Base-by-base conservation (phyloP, 1,284 basidiomycete species). In the Naganishia liquefaciens region DNA sequence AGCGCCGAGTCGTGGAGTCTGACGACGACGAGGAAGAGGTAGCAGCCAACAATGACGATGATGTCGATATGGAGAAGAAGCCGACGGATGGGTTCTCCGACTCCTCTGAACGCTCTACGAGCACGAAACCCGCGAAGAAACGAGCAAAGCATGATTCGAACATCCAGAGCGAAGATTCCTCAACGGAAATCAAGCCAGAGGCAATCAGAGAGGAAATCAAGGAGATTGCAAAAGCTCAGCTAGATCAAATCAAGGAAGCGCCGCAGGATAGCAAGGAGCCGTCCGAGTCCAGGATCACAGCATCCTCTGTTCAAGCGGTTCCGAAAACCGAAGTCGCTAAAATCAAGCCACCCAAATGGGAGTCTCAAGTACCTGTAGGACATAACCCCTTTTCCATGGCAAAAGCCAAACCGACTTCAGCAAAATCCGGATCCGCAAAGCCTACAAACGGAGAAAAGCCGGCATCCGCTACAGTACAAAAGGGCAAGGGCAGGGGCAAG, bases 1-100 rank as follows among this genome's bases (percentile, higher is more conserved):
- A 83, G 73, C 81, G 87, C 67, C 82, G 85, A 54, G 79, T 88
- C 42, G 72, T 87, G 5, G 81, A 85, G 47, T 88, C 87, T 0
- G 88, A 89, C 65, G 85, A 88, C 30, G 87, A 88, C 65, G 80
- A 77, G 28, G 67, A 53, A 46, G 19, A 15, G 47, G 33, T 37
- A 37, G n/a, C 65, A 51, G 46, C 21, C 42, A 15, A 50, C 51
- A 23, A 23, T 23, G 40, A 62, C 49, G 46, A 55, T 53, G 28
- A 69, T 39, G 68, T 53, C 10, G 69, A 69, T 28, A 62, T 52
- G 37, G 52, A 66, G 42, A 53, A 54, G 23, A 50, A 33, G 7
- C 27, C 33, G 21, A 13, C 1, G n/a, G 11, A 39, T 1, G 25
- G 49, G 28, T 11, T 55, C 19, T n/a, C 2, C 15, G n/a, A 51